phyloP scores from a whole-genome alignment of 371 early-diverging fungal species.

The Syncephalis plumigaleata region DNA sequence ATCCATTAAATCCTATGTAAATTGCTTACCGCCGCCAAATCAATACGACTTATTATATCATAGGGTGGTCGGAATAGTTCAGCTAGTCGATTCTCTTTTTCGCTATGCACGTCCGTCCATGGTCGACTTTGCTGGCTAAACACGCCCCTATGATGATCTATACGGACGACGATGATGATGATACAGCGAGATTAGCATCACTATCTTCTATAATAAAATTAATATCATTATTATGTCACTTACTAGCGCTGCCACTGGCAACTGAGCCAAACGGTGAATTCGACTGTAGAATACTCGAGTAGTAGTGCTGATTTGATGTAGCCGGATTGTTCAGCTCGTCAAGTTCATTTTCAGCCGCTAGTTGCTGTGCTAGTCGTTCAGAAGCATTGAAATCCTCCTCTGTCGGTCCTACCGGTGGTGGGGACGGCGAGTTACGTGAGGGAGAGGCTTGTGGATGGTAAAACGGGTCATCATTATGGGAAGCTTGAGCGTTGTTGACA shows the following conservation, averaged over 20 bases:
- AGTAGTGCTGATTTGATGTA: too few relatives aligned
- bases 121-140: background rate
- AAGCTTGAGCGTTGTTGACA: background rate
- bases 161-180: too few relatives aligned
- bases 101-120: constrained; percentile 5
- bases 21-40: background rate
- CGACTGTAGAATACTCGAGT: too few relatives aligned
- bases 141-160: background rate
- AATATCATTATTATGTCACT: too few relatives aligned
- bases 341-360: background rate
- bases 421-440: background rate
- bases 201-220: too few relatives aligned
- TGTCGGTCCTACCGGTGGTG: background rate
- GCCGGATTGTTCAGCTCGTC: background rate
- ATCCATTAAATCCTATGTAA: too few relatives aligned
- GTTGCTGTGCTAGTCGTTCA: background rate
- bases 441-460: background rate
- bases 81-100: constrained; percentile 30
- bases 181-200: too few relatives aligned
- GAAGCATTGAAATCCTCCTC: too few relatives aligned
- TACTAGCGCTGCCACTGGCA: too few relatives aligned
- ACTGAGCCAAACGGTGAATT: too few relatives aligned
- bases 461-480: background rate
- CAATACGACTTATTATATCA: background rate
- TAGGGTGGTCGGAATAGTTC: constrained; percentile 69